A percentile compares a stretch with the other conserved stretches of the same genome.
These are phyloP conservation scores for Tieghemiomyces parasiticus DNA, from an alignment of 192 early-diverging fungal species.

Conservation along the genomic window DNA sequence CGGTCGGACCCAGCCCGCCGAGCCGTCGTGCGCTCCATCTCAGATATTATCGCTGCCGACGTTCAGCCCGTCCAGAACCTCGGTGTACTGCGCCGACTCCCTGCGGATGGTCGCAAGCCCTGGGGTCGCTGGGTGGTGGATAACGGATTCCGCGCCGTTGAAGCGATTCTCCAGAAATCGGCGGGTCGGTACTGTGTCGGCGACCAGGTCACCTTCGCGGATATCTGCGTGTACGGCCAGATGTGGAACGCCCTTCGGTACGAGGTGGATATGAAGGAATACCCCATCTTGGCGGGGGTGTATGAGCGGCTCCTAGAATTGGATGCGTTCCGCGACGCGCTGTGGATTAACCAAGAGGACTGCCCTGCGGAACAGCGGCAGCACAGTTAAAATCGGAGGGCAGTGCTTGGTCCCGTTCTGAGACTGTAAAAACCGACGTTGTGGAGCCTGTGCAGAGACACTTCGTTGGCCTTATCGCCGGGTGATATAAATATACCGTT, in stretches of 20 bases:
- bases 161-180: constrained; percentile 40
- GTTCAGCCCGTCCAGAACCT: constrained; percentile 84
- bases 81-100: constrained; percentile 45
- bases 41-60: constrained; percentile 56
- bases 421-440: no score
- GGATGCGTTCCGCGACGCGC: constrained; percentile 46
- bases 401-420: no score
- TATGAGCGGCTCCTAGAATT: constrained; percentile 33
- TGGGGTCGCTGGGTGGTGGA: constrained; percentile 35
- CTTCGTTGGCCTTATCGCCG: no score
- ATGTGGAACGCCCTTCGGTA: constrained; percentile 62
- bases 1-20: constrained; percentile 42
- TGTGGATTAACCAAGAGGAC: constrained; percentile 47
- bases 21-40: constrained; percentile 54
- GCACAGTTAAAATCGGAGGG: no score
- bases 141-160: constrained; percentile 48
- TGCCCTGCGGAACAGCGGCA: constrained; percentile 41
- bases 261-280: constrained; percentile 52
- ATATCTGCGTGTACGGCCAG: constrained; percentile 65
- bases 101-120: constrained; percentile 23
- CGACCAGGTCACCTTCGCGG: constrained; percentile 70
- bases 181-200: constrained; percentile 66
- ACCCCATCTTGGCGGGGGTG: constrained; percentile 52
- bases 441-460: no score
- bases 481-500: no score